Evolutionary conservation across 768 basidiomycete genomes (phyloP), one percentile per base, ranked within the genome.

Genomic region (Neoboletus magnificus): DNA sequence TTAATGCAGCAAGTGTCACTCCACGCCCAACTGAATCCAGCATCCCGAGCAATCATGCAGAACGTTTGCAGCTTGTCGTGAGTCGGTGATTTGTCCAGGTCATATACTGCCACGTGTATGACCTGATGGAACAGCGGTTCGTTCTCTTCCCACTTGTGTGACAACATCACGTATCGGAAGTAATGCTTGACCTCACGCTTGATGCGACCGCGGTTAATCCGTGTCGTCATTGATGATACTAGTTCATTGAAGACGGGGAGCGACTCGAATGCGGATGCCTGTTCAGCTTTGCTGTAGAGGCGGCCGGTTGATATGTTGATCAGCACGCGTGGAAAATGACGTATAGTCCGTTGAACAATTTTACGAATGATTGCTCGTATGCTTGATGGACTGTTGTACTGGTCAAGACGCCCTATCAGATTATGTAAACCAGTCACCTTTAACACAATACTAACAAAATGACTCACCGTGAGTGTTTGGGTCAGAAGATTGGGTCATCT

Each of bases 1-100:
- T 61, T 20, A 16, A 61, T 56, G 27, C 60, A 61, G 27, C 60
- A 61, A 0, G 60, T 60, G 16, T 61, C 57, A 13, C 52, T 50
- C 59, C 59, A 60, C 1, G 52, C 52, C 59, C 56, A 54, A 4
- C 47, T 10, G 6, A 48, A 59, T 3, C 53, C 58, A 6, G 44
- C 48, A 18, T 52, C 58, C 22, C 42, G 52, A 2, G 45, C 53
- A 2, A 52, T 48, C 27, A 39, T 32, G 42, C 53, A 55, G 37
- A 61, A 60, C 25, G 13, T 35, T 30, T 12, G 45, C 0, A 61
- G 27, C n/a, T 55, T 61, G 25, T 55, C 22, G 10, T 60, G 35
- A 15, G 48, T 15, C 4, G n/a, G 48, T 9, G 35, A 49, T 5
- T 27, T 10, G 2, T 20, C 48, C 4, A 49, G 36, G 25, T 49